These are phyloP conservation scores for Pseudopyricularia cyperi DNA, from an alignment of 2,329 filamentous ascomycete genomes.

Conservation along the genomic window DNA sequence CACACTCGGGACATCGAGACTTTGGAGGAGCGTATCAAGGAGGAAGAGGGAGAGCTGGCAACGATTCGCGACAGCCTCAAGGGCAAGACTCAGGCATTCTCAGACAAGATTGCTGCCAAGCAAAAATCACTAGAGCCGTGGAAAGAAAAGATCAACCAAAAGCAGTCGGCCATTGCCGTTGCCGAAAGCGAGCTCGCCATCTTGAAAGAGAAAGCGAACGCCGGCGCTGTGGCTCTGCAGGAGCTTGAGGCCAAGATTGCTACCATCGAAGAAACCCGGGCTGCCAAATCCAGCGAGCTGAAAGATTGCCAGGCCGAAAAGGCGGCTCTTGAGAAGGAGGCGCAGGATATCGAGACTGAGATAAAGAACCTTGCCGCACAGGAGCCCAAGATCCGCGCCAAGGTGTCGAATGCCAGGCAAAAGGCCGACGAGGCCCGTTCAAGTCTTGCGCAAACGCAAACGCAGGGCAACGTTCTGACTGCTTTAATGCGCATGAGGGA, in stretches of 20 bases:
- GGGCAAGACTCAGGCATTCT: constrained; percentile 90
- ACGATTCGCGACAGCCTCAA: constrained; percentile 79
- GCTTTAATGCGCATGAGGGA: constrained; percentile 91
- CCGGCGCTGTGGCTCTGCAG: constrained; percentile 70
- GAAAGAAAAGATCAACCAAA: constrained; percentile 94
- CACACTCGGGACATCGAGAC: constrained; percentile 60
- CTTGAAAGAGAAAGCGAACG: constrained; percentile 75
- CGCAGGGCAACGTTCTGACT: constrained; percentile 80
- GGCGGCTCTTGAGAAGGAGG: constrained; percentile 59
- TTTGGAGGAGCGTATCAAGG: constrained; percentile 63
- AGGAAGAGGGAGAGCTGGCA: constrained; percentile 70
- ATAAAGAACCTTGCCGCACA: constrained; percentile 58
- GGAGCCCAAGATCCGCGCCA: constrained; percentile 70
- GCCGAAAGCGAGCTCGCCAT: constrained; percentile 92
- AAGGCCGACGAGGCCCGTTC: constrained; percentile 94
- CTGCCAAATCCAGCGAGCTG: constrained; percentile 60
- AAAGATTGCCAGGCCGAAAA: constrained; percentile 65
- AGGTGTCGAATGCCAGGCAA: constrained; percentile 79
- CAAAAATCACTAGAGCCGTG: constrained; percentile 93
- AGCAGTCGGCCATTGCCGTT: constrained; percentile 85
- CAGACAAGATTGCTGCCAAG: constrained; percentile 80
- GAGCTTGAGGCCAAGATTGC: constrained; percentile 72
- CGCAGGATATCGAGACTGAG: constrained; percentile 57
- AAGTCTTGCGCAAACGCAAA: constrained; percentile 79
- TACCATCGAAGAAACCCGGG: constrained; percentile 57